A percentile compares a stretch with the other conserved stretches of the same genome.
These are phyloP conservation scores for Magnolia sinica DNA, from an alignment of 164 flowering plant species.

Conservation along the genomic window DNA sequence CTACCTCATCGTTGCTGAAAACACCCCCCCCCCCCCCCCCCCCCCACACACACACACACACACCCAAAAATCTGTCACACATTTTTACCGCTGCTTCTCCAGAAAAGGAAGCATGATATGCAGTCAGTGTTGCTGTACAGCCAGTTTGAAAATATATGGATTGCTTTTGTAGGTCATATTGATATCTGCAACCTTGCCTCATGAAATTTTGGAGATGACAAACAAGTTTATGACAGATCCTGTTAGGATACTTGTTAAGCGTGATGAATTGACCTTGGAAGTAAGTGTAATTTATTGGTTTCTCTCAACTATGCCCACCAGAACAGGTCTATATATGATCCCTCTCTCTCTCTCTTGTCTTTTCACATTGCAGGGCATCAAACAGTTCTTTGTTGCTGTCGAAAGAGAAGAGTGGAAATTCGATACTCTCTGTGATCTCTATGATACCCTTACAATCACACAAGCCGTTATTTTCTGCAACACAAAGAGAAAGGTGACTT, in stretches of 20 bases:
- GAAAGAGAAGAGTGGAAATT: conserved; percentile 98
- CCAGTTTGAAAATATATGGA: background rate
- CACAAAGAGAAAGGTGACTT: conserved; percentile 82
- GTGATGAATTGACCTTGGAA: conserved; percentile 99
- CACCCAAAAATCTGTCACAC: too few species aligned
- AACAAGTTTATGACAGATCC: conserved; percentile 98
- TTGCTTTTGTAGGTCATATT: conserved; percentile 61
- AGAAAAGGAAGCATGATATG: background rate
- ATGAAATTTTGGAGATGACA: conserved; percentile 96
- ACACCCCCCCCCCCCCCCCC: background rate
- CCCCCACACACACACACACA: background rate
- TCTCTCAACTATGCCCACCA: background rate
- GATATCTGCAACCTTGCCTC: conserved; percentile 96
- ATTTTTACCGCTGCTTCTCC: background rate
- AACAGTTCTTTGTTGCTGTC: conserved; percentile 94
- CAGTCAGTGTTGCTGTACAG: background rate
- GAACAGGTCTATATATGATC: background rate
- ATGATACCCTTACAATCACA: conserved; percentile 93
- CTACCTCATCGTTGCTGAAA: too few species aligned
- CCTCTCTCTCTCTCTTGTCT: background rate
- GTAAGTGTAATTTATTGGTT: conserved; percentile 25
- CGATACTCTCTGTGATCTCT: conserved; percentile 91
- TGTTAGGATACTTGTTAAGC: conserved; percentile 91
- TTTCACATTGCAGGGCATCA: conserved; percentile 68
- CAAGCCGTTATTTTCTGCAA: conserved; percentile 99